Conservation (phyloP, 2,329 filamentous ascomycete genomes). For the Sporothrix dimorphospora region DNA sequence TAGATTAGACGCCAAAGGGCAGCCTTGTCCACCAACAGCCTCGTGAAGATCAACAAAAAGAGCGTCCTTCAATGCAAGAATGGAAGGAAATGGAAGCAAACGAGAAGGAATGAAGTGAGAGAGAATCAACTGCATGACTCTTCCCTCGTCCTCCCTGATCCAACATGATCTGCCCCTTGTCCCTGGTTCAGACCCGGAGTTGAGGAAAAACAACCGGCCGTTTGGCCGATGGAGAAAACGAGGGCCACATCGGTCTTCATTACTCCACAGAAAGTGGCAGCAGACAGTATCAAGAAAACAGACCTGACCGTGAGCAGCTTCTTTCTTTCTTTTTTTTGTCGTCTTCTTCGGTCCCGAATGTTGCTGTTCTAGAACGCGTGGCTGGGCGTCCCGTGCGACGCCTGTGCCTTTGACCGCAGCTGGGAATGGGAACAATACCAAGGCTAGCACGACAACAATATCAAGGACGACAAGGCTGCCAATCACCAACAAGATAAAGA, state of each 20-base stretch:
- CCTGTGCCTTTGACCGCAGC: background rate
- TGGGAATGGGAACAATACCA: slow-evolving; percentile 10
- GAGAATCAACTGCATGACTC: background rate
- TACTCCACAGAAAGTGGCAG: background rate
- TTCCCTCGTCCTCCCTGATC: background rate
- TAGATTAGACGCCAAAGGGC: background rate
- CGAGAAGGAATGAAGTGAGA: background rate
- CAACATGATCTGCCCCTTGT: background rate
- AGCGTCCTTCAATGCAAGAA: background rate
- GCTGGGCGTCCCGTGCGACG: background rate
- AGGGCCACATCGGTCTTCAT: background rate
- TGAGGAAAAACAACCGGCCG: background rate
- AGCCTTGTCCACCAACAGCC: slow-evolving; percentile 8
- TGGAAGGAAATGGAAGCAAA: background rate
- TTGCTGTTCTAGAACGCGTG: background rate
- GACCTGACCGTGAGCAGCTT: background rate
- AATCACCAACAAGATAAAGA: background rate
- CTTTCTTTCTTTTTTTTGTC: background rate
- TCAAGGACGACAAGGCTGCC: background rate
- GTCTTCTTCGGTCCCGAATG: background rate
- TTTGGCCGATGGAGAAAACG: background rate
- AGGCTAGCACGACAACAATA: background rate
- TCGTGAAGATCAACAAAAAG: background rate
- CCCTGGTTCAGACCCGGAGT: background rate
- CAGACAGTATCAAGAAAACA: background rate